Conservation (phyloP, 345 rosid species). For the Draba incana region DNA sequence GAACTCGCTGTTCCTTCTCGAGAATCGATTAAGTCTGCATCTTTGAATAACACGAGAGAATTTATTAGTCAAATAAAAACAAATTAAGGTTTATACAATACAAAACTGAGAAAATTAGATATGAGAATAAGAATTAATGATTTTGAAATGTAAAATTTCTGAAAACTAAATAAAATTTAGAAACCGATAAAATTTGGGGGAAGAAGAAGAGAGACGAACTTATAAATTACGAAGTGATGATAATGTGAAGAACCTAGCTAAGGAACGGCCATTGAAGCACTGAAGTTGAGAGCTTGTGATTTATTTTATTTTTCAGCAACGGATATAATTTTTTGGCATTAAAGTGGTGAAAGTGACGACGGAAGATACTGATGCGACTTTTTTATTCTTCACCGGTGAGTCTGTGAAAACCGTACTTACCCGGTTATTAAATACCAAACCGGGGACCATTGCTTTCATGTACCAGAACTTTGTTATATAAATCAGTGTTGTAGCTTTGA, state of each 20-base stretch:
- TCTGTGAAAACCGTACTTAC: slow-evolving; percentile 23
- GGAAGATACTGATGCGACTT: slow-evolving; percentile 28
- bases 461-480: neutral
- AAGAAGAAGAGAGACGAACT: slow-evolving; percentile 10
- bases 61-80: neutral
- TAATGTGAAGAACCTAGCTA: slow-evolving; percentile 17
- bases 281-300: slow-evolving; percentile 26
- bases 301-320: slow-evolving; percentile 32
- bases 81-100: slow-evolving; percentile 2
- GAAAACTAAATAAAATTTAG: neutral
- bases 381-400: slow-evolving; percentile 30
- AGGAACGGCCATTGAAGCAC: slow-evolving; percentile 32
- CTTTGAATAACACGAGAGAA: slow-evolving; percentile 8
- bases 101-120: neutral
- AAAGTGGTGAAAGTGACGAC: slow-evolving; percentile 37
- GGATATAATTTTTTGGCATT: slow-evolving; percentile 35
- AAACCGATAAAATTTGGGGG: neutral
- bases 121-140: neutral
- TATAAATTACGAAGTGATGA: slow-evolving; percentile 12
- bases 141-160: no score
- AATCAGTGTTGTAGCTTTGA: neutral
- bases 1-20: slow-evolving; percentile 12
- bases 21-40: slow-evolving; percentile 19
- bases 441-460: slow-evolving; percentile 31
- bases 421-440: slow-evolving; percentile 38